These are phyloP conservation scores for Helicocarpus griseus DNA, from an alignment of 2,329 filamentous ascomycete genomes.

Conservation along the genomic window DNA sequence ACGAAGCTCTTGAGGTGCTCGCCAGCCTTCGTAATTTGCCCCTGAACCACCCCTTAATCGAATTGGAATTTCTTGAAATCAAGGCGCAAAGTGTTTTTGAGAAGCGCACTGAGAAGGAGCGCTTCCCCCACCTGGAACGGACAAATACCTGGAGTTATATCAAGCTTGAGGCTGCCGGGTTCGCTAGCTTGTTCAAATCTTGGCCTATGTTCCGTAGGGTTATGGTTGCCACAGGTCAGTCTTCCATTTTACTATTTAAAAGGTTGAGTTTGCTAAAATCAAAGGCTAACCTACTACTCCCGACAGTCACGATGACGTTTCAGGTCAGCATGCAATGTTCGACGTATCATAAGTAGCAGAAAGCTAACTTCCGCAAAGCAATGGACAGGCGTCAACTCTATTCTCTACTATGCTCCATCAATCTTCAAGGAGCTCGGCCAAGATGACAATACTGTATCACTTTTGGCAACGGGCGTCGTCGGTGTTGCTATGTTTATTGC, in stretches of 20 bases:
- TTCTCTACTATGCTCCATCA: conserved; percentile 30
- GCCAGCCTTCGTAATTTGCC: conserved; percentile 54
- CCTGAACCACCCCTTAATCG: conserved; percentile 56
- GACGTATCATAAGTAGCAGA: conserved; percentile 14
- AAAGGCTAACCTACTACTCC: conserved; percentile 49
- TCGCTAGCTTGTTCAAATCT: conserved; percentile 22
- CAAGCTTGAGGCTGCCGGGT: conserved; percentile 50
- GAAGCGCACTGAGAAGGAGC: conserved; percentile 54
- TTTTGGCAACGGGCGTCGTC: conserved; percentile 23
- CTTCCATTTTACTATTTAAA: not conserved
- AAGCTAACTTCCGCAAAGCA: conserved; percentile 41
- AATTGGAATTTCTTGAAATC: conserved; percentile 74
- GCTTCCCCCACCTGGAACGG: conserved; percentile 56
- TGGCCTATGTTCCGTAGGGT: conserved; percentile 39
- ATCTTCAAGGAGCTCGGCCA: conserved; percentile 20
- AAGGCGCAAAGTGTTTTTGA: conserved; percentile 70
- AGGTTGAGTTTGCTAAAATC: conserved; percentile 19
- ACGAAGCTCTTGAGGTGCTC: conserved; percentile 55
- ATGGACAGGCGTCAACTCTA: conserved; percentile 41
- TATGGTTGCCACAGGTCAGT: conserved; percentile 36
- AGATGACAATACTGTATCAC: conserved; percentile 17
- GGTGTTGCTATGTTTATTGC: conserved; percentile 20
- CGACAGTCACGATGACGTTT: conserved; percentile 25
- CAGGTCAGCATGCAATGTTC: conserved; percentile 10
- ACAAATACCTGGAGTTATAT: conserved; percentile 54